Base-by-base conservation (phyloP, 2,329 filamentous ascomycete species). In the Endothia cerciana region DNA sequence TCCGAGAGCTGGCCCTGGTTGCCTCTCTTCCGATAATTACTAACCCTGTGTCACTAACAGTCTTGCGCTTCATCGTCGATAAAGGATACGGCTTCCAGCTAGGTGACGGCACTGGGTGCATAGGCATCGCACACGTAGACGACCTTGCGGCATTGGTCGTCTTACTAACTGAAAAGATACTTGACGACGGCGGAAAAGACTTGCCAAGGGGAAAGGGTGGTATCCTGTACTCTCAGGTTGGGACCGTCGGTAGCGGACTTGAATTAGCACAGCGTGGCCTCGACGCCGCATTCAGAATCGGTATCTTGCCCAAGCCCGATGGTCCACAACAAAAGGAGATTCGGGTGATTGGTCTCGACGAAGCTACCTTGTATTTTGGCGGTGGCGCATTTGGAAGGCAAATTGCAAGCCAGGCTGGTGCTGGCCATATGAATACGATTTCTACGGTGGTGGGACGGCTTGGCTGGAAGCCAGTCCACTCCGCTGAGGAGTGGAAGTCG, bases 171-270 rank as follows among this genome's bases (percentile, higher is more conserved):
- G 55, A 55, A 36, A 40, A 47, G 55, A 25, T 63, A 4, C 15
- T 66, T 11, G 55, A 57, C 19, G 45, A 38, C 45, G 53, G 22
- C 25, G 64, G 43, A 22, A 62, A 63, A 22, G 45, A 8, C 60
- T 8, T 66, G 1, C 64, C 64, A 7, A 47, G 59, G 17, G 63
- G 71, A 70, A 80, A 70, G 69, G 74, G 73, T 59, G 80, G 75
- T 71, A 78, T 81, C 80, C 90, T 85, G 80, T 90, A 85, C 59
- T 78, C 77, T 78, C 90, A 90, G 69, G 90, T 87, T 71, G 63
- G 63, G 19, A 40, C 36, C 4, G 7, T 43, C 19, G n/a, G 3
- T 13, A 19, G 13, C 25, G 8, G n/a, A n/a, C n/a, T n/a, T 7
- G 57, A 65, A 30, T 19, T 43, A 19, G 8, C 38, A 4, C 15